Conservation (phyloP, 164 flowering plant species). For the grape (Vitis vinifera) region ASM3070453v1 NC_081817.1:11037501-11038000, state of each 20-base stretch:
- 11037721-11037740: slow-evolving; percentile 63
- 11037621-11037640: not conserved
- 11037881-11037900: too few species aligned
- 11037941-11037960: too few species aligned
- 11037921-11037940: too few species aligned
- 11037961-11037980: too few species aligned
- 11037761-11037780: slow-evolving; percentile 65
- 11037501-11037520: slow-evolving; percentile 48
- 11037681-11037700: not conserved
- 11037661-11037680: not conserved
- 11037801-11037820: slow-evolving; percentile 86
- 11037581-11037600: slow-evolving; percentile 8
- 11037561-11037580: slow-evolving; percentile 85
- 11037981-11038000: too few species aligned
- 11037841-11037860: slow-evolving; percentile 1
- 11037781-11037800: slow-evolving; percentile 72
- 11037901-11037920: too few species aligned
- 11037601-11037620: not conserved
- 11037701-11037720: not conserved
- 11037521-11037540: slow-evolving; percentile 82
- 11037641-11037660: not conserved
- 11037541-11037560: slow-evolving; percentile 92
- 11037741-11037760: slow-evolving; percentile 60
- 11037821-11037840: slow-evolving; percentile 11
- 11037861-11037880: too few species aligned